phyloP scores from a whole-genome alignment of 768 basidiomycete genomes.

The Austroboletus festivus region DNA sequence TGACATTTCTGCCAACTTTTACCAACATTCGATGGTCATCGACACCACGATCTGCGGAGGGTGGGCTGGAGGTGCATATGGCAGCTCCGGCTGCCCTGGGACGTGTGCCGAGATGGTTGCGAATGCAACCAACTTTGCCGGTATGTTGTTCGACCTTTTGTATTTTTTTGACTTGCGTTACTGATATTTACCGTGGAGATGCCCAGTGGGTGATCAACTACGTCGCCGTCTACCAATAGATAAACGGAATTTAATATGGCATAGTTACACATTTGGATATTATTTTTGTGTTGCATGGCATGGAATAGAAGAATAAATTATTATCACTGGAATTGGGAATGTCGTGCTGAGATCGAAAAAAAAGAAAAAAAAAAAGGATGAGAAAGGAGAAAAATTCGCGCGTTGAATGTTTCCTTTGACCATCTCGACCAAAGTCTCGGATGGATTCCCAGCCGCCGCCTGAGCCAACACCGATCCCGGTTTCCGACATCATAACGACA shows the following conservation, averaged over 20 bases:
- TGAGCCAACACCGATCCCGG: slow-evolving; percentile 39
- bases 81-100: slow-evolving; percentile 36
- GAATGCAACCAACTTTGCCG: slow-evolving; percentile 52
- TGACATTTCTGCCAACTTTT: slow-evolving; percentile 48
- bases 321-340: too few relatives aligned
- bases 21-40: slow-evolving; percentile 47
- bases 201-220: slow-evolving; percentile 59
- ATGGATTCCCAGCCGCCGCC: slow-evolving; percentile 37
- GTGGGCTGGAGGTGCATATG: slow-evolving; percentile 28
- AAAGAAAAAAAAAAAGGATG: slow-evolving; percentile 7
- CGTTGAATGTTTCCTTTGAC: slow-evolving; percentile 22
- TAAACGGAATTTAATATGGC: not conserved
- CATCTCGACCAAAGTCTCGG: slow-evolving; percentile 23
- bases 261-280: not conserved
- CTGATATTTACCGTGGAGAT: slow-evolving; percentile 32
- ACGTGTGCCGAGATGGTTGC: slow-evolving; percentile 48
- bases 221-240: slow-evolving; percentile 49
- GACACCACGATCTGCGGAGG: slow-evolving; percentile 35
- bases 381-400: slow-evolving; percentile 32
- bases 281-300: not conserved
- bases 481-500: slow-evolving; percentile 49
- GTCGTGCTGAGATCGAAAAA: slow-evolving; percentile 12
- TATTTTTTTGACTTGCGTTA: not conserved
- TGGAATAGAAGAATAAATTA: too few relatives aligned
- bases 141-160: slow-evolving; percentile 29